Percentiles rank a stretch among this genome's conserved stretches.
phyloP scores from a whole-genome alignment of 78 protist species.

The slime mould (Dictyostelium discoideum) region DNA sequence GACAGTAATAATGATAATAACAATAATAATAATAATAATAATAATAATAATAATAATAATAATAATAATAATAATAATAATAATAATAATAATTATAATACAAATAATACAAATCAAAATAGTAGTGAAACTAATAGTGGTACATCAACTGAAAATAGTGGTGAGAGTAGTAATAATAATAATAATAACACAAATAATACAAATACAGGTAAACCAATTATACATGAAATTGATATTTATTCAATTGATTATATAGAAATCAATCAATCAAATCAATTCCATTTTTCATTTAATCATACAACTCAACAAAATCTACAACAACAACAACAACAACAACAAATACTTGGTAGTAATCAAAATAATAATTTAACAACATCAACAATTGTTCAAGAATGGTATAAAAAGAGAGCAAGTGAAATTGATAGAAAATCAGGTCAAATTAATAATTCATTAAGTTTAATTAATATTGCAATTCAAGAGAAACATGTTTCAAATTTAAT shows the following conservation, averaged over 20 bases:
- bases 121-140: not conserved
- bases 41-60: not conserved
- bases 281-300: not conserved
- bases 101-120: not conserved
- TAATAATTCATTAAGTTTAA: slow-evolving; percentile 1
- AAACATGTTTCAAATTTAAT: slow-evolving; percentile 14
- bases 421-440: slow-evolving; percentile 66
- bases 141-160: not conserved
- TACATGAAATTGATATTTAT: slow-evolving; percentile 27
- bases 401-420: slow-evolving; percentile 38
- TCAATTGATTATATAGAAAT: slow-evolving; percentile 29
- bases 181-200: not conserved
- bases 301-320: not conserved
- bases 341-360: not conserved
- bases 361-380: not conserved
- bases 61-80: no score
- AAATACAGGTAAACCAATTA: not conserved
- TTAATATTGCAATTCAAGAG: slow-evolving; percentile 18
- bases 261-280: not conserved
- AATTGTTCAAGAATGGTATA: slow-evolving; percentile 24
- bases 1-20: no score
- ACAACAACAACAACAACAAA: not conserved
- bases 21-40: not conserved
- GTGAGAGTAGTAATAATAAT: not conserved
- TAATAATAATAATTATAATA: not conserved